Percentiles rank a stretch among this genome's conserved stretches.
phyloP scores from a whole-genome alignment of 768 basidiomycete genomes.

The Tubosaeta sp. region DNA sequence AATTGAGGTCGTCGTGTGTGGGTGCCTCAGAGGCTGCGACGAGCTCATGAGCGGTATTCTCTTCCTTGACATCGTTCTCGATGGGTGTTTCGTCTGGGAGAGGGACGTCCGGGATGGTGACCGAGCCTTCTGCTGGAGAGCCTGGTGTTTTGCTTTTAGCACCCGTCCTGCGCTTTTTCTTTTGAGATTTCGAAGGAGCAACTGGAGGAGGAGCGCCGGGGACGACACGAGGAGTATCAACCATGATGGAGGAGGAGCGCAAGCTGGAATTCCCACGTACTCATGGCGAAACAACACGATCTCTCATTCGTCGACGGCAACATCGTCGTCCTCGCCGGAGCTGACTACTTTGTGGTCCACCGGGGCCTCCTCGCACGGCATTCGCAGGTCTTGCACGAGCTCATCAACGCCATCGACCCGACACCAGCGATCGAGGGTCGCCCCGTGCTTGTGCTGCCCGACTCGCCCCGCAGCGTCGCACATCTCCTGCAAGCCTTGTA shows the following conservation, averaged over 20 bases:
- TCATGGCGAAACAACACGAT: slow-evolving; percentile 23
- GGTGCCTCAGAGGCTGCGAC: slow-evolving; percentile 39
- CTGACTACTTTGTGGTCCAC: slow-evolving; percentile 66
- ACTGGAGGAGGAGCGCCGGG: slow-evolving; percentile 73
- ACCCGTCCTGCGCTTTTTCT: slow-evolving; percentile 68
- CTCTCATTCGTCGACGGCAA: slow-evolving; percentile 70
- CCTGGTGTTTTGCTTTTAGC: slow-evolving; percentile 42
- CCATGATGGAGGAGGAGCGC: slow-evolving; percentile 25
- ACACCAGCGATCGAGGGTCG: slow-evolving; percentile 45
- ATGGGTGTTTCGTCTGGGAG: slow-evolving; percentile 50
- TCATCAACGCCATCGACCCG: slow-evolving; percentile 33
- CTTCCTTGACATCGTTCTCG: slow-evolving; percentile 43
- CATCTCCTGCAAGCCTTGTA: slow-evolving; percentile 63
- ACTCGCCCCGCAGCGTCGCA: slow-evolving; percentile 53
- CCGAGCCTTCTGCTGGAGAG: slow-evolving; percentile 38
- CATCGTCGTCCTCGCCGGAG: slow-evolving; percentile 54
- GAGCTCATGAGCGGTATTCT: slow-evolving; percentile 43
- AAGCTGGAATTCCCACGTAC: slow-evolving; percentile 16
- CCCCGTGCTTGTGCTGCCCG: slow-evolving; percentile 51
- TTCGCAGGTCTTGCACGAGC: slow-evolving; percentile 46
- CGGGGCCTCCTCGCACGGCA: slow-evolving; percentile 61
- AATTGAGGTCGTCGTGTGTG: slow-evolving; percentile 39
- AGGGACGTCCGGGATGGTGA: slow-evolving; percentile 42
- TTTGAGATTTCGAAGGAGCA: slow-evolving; percentile 55
- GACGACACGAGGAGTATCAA: slow-evolving; percentile 50